Percentiles rank a stretch among this genome's conserved stretches.
Conservation (phyloP, 495 filamentous ascomycete genomes). For the Ascodesmis nigricans region DNA sequence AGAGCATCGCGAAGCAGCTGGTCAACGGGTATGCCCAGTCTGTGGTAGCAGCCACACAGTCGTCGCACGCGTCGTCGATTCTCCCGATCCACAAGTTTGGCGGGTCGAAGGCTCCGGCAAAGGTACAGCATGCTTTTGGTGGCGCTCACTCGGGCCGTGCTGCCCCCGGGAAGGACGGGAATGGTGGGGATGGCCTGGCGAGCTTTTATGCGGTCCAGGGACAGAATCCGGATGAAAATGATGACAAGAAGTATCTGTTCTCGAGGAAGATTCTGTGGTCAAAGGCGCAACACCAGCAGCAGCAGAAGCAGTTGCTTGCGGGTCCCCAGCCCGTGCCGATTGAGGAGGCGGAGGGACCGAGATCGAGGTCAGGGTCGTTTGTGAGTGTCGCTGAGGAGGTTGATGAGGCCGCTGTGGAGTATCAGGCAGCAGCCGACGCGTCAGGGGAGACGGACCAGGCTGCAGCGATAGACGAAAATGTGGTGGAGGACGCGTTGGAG, state of each 20-base stretch:
- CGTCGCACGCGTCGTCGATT: conserved; percentile 59
- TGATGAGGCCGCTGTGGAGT: background rate
- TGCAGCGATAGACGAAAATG: conserved; percentile 16
- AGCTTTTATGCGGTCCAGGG: conserved; percentile 15
- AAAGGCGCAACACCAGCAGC: conserved; percentile 21
- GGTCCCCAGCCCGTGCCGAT: conserved; percentile 4
- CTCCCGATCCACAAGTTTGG: conserved; percentile 34
- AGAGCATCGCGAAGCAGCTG: conserved; percentile 86
- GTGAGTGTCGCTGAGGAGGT: background rate
- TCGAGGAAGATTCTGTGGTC: conserved; percentile 22
- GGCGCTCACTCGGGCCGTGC: conserved; percentile 35
- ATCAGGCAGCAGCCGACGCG: conserved; percentile 1
- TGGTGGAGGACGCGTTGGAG: conserved; percentile 28
- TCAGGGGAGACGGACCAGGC: conserved; percentile 5
- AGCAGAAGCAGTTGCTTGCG: conserved; percentile 14
- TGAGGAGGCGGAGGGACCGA: conserved; percentile 6
- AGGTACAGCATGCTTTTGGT: conserved; percentile 35
- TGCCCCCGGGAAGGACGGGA: conserved; percentile 58
- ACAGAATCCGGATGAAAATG: conserved; percentile 14
- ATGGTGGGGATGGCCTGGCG: conserved; percentile 23
- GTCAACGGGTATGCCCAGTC: conserved; percentile 95
- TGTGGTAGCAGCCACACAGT: conserved; percentile 82
- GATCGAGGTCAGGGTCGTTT: conserved; percentile 13
- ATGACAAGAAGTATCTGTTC: conserved; percentile 20
- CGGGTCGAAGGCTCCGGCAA: conserved; percentile 28